Conservation (phyloP, 805 yeast genomes). For the Spencermartinsiella europaea region DNA sequence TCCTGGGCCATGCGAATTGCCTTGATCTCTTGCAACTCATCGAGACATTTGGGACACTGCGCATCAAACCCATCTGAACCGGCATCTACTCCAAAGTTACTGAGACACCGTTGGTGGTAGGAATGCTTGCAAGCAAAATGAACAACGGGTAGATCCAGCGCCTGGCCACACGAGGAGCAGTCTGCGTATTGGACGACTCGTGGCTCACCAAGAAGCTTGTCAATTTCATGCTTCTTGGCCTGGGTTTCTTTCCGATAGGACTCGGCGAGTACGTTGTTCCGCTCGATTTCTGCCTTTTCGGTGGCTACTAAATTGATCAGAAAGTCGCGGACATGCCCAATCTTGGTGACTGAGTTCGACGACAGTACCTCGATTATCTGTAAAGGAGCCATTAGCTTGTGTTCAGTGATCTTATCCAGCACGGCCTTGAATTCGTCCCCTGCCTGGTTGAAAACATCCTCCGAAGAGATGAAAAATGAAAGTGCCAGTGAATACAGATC, state of each 20-base stretch:
- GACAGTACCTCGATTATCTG: conserved; percentile 72
- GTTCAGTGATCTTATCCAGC: conserved; percentile 47
- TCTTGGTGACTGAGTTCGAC: conserved; percentile 54
- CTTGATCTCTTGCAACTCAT: conserved; percentile 62
- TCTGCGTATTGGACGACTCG: conserved; percentile 54
- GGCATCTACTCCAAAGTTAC: conserved; percentile 20
- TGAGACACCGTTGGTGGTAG: conserved; percentile 75
- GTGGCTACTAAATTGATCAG: conserved; percentile 55
- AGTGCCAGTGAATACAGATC: conserved; percentile 64
- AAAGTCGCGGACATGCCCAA: conserved; percentile 68
- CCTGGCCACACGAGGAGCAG: conserved; percentile 61
- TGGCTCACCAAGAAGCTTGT: conserved; percentile 43
- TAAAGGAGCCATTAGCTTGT: conserved; percentile 59
- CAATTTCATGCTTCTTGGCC: conserved; percentile 48
- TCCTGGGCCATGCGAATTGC: conserved; percentile 56
- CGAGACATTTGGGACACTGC: conserved; percentile 71
- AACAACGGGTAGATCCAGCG: conserved; percentile 70
- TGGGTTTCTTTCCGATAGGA: conserved; percentile 65
- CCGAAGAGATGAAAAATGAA: conserved; percentile 54
- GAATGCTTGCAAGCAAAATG: conserved; percentile 86
- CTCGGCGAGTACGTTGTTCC: conserved; percentile 58
- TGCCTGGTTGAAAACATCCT: conserved; percentile 45
- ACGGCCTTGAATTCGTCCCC: conserved; percentile 49
- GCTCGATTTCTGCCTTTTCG: conserved; percentile 60
- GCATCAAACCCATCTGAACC: conserved; percentile 4